Evolutionary conservation across 129 eudicot species (phyloP).

Genomic region (Heracleum sosnowskyi): DNA sequence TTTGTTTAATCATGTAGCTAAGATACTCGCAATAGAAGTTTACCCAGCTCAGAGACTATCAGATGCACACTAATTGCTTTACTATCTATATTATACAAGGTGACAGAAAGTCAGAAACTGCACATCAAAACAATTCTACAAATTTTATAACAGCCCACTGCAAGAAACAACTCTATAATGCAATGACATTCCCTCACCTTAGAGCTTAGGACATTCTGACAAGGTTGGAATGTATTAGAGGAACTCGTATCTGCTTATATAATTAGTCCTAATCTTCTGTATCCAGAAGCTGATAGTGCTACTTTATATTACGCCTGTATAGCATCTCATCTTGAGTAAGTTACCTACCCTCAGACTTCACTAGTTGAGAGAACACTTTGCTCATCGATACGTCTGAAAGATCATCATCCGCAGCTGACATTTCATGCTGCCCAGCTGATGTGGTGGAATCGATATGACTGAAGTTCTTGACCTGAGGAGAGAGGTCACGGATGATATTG

Average conservation of each 20-base stretch:
- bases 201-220: neutral
- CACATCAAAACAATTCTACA: neutral
- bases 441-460: conserved; percentile 26
- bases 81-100: neutral
- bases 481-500: conserved; percentile 63
- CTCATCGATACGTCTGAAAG: conserved; percentile 87
- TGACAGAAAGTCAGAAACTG: neutral
- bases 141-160: neutral
- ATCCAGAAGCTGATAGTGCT: neutral
- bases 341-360: conserved; percentile 88
- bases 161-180: conserved; percentile 1
- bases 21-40: neutral
- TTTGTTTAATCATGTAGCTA: neutral
- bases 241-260: neutral
- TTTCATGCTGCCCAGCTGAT: conserved; percentile 33
- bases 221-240: neutral
- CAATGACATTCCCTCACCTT: neutral
- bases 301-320: neutral
- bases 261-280: neutral
- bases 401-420: conserved; percentile 48
- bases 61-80: neutral
- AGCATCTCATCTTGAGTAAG: neutral
- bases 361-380: conserved; percentile 79
- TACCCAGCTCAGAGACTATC: neutral
- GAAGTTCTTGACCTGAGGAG: conserved; percentile 61